Conservation (phyloP, 768 basidiomycete genomes). For the Botryobasidium botryosum region DNA sequence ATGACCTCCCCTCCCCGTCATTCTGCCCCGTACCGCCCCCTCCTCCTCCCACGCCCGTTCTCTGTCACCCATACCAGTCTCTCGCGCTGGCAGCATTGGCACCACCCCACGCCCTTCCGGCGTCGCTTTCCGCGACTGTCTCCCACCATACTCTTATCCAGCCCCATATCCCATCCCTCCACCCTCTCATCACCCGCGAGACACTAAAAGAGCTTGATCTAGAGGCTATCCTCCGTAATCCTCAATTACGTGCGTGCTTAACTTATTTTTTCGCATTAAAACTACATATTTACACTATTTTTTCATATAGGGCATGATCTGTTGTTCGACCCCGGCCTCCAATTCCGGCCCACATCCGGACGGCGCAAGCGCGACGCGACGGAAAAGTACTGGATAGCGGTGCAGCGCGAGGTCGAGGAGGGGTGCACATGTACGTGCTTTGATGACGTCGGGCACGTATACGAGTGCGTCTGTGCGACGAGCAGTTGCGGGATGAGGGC, state of each 20-base stretch:
- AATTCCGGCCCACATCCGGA: slow-evolving; percentile 63
- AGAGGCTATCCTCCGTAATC: slow-evolving; percentile 70
- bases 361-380: slow-evolving; percentile 53
- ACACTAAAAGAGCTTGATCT: slow-evolving; percentile 78
- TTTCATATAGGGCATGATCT: slow-evolving; percentile 57
- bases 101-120: not conserved
- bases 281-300: slow-evolving; percentile 4
- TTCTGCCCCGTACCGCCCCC: too few species aligned
- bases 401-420: slow-evolving; percentile 55
- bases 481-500: not conserved
- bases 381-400: slow-evolving; percentile 74
- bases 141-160: slow-evolving; percentile 18
- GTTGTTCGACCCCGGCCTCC: slow-evolving; percentile 70
- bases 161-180: slow-evolving; percentile 37
- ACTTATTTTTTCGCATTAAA: slow-evolving; percentile 10
- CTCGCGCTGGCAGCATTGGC: too few species aligned
- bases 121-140: slow-evolving; percentile 7
- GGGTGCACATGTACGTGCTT: slow-evolving; percentile 79
- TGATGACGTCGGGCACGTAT: slow-evolving; percentile 35
- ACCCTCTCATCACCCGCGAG: slow-evolving; percentile 65
- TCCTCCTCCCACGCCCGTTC: too few species aligned
- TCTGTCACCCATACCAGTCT: too few species aligned
- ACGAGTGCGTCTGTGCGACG: slow-evolving; percentile 21
- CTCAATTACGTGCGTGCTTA: slow-evolving; percentile 63
- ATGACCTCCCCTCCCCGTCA: too few species aligned